Evolutionary conservation across 345 rosid genomes (phyloP), one percentile per base, ranked within the genome.

Genomic region (Eucalyptus coolabah): DNA sequence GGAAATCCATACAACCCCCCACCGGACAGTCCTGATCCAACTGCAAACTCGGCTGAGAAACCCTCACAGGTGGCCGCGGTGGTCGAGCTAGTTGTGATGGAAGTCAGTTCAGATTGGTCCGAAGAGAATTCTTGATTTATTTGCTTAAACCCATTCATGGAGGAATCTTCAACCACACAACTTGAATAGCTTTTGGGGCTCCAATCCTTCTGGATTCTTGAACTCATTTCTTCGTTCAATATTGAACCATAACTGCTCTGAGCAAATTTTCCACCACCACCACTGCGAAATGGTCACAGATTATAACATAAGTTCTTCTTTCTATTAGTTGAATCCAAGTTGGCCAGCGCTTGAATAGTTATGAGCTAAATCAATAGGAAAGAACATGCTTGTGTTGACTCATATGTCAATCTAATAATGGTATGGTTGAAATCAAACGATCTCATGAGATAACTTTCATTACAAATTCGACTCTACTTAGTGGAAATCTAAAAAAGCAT

Each of bases 191-290:
- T 40, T 77, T 42, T 77, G 85, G 85, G 85, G 16, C 85, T 94
- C 95, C 95, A 93, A 2, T 93, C 94, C 88, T 93, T 93, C 53
- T 92, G 93, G 89, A 90, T 88, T 88, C 91, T 94, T 54, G 95
- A 93, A 90, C 87, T 94, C 90, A 94, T 92, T 87, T 95, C 95
- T 91, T 93, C 97, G 92, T 93, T 95, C 90, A 93, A 69, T 89
- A 91, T 63, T 40, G 94, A 91, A 56, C 90, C 90, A 65, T 86
- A 93, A 85, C 88, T 88, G 83, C 82, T 82, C 86, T 93, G 88
- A 86, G 56, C 93, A 10, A 60, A 83, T 90, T 92, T 92, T n/a
- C 88, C 90, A 51, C 90, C 90, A 7, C 91, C 88, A 3, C 91
- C 89, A 34, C 94, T 92, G 86, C 86, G 72, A 83, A 85, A 50